These are phyloP conservation scores for Nicotiana obtusifolia DNA, from an alignment of 257 asterid species.

Conservation along the genomic window DNA sequence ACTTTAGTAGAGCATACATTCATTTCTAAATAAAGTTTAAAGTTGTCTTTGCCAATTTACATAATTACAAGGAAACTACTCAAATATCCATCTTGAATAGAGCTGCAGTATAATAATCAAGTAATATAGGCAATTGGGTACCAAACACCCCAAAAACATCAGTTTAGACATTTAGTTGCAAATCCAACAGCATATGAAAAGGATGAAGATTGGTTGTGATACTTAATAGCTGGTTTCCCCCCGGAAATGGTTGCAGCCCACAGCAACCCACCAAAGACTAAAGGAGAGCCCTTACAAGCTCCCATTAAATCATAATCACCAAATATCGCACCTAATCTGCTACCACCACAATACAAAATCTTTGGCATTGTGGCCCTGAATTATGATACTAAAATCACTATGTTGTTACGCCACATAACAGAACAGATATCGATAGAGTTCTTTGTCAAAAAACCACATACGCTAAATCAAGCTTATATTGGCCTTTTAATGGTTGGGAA, in stretches of 20 bases:
- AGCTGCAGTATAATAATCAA: neutral
- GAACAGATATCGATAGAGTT: neutral
- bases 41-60: neutral
- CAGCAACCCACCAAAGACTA: neutral
- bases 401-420: neutral
- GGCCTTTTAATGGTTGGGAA: neutral
- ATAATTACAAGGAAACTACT: neutral
- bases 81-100: neutral
- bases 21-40: neutral
- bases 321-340: neutral
- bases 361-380: neutral
- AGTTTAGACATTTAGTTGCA: neutral
- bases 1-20: neutral
- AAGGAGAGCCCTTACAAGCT: neutral
- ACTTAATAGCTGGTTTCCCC: no score
- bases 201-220: no score
- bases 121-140: neutral
- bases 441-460: neutral
- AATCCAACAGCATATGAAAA: no score
- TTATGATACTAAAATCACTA: neutral
- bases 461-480: neutral
- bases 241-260: neutral
- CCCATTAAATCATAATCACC: neutral
- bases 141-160: constrained; percentile 8
- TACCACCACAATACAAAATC: neutral